A percentile compares a stretch with the other conserved stretches of the same genome.
These are phyloP conservation scores for Oryza australiensis DNA, from an alignment of 176 grass and related monocot genomes.

Conservation along the genomic window DNA sequence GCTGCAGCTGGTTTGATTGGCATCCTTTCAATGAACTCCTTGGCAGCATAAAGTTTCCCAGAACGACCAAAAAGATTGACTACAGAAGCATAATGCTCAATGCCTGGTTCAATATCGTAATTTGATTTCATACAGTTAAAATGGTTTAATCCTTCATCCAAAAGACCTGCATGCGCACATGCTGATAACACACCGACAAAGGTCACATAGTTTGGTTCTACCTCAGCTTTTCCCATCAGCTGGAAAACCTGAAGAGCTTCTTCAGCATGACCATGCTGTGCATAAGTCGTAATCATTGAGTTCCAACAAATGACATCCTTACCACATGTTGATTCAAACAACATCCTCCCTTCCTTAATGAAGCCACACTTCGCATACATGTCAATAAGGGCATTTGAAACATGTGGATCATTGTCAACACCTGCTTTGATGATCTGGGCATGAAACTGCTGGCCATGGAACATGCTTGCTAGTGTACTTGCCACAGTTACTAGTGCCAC, in stretches of 20 bases:
- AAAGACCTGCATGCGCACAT: constrained; percentile 74
- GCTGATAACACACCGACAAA: constrained; percentile 71
- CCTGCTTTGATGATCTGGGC: constrained; percentile 62
- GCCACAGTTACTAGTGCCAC: constrained; percentile 75
- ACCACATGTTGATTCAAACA: constrained; percentile 63
- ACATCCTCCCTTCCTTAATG: constrained; percentile 56
- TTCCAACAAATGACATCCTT: constrained; percentile 81
- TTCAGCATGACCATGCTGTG: constrained; percentile 65
- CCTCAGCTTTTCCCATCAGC: constrained; percentile 50
- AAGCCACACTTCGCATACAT: constrained; percentile 91
- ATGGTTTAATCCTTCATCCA: constrained; percentile 60
- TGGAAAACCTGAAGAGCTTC: constrained; percentile 65
- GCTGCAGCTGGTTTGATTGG: constrained; percentile 58
- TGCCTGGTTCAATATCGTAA: constrained; percentile 58
- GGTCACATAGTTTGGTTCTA: constrained; percentile 82
- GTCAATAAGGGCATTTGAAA: constrained; percentile 80
- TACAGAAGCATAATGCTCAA: constrained; percentile 78
- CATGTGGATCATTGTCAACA: constrained; percentile 53
- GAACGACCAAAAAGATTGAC: constrained; percentile 70
- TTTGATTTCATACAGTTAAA: constrained; percentile 65
- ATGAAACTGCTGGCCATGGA: constrained; percentile 73
- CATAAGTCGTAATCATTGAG: constrained; percentile 77
- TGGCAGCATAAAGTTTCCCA: constrained; percentile 65
- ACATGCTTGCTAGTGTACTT: constrained; percentile 69
- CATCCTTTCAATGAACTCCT: constrained; percentile 67